Evolutionary conservation across 352 stramenopile species (phyloP).

Genomic region (Pythium periplocum): DNA sequence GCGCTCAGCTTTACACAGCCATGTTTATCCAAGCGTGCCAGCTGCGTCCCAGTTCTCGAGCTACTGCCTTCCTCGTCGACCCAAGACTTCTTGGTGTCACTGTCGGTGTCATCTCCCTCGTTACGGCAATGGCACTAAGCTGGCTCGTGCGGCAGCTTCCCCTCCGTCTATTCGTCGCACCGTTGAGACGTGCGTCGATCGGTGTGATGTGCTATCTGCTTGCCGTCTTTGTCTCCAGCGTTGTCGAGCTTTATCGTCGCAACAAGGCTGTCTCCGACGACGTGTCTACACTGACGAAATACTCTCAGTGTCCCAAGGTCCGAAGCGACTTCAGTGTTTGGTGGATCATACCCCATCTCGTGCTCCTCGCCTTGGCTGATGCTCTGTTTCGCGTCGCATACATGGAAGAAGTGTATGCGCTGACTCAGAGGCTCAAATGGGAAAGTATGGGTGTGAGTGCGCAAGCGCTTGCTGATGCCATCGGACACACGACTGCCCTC

Average conservation of each 20-base stretch:
- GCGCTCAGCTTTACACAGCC: constrained; percentile 65
- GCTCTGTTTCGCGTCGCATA: constrained; percentile 59
- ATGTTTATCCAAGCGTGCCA: constrained; percentile 66
- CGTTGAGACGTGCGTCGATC: constrained; percentile 36
- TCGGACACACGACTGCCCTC: constrained; percentile 51
- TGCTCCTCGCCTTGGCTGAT: constrained; percentile 49
- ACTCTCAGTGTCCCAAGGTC: constrained; percentile 21
- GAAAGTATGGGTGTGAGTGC: constrained; percentile 36
- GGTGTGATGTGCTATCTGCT: constrained; percentile 53
- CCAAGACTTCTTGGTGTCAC: constrained; percentile 32
- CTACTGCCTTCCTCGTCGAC: constrained; percentile 26
- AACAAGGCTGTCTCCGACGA: constrained; percentile 16
- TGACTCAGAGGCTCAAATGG: constrained; percentile 32
- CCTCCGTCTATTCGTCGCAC: constrained; percentile 2
- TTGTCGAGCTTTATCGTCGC: constrained; percentile 75
- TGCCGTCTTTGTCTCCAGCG: constrained; percentile 61
- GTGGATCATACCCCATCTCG: constrained; percentile 50
- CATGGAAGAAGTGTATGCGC: constrained; percentile 43
- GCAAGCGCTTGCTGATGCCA: constrained; percentile 42
- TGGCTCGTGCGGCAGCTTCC: not conserved
- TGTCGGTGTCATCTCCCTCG: constrained; percentile 9
- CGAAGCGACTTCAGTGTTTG: constrained; percentile 39
- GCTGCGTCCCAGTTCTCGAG: constrained; percentile 30
- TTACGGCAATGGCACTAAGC: not conserved
- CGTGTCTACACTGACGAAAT: constrained; percentile 12